Evolutionary conservation across 2,329 filamentous ascomycete genomes (phyloP).

Genomic region (Pseudogymnoascus sp.): DNA sequence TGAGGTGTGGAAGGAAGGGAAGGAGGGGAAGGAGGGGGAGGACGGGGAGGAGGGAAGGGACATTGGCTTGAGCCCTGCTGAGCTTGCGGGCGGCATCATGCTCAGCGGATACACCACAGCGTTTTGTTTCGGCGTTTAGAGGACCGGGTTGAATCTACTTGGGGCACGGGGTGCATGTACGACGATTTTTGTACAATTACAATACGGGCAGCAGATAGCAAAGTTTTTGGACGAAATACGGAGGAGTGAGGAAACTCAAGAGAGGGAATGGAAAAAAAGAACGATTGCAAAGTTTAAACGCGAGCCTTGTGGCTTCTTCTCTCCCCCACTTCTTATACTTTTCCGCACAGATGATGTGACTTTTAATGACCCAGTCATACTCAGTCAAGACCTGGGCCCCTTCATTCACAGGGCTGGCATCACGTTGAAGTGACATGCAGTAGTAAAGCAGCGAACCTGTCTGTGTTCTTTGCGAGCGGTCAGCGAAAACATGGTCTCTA

Average conservation of each 20-base stretch:
- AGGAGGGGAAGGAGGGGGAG: not conserved
- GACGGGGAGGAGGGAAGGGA: not conserved
- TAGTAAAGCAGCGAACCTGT: slow-evolving; percentile 6
- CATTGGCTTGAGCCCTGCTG: slow-evolving; percentile 5
- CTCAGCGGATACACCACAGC: slow-evolving; percentile 1
- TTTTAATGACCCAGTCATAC: not conserved
- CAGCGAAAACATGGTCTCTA: not conserved
- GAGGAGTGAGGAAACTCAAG: not conserved
- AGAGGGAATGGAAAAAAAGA: not conserved
- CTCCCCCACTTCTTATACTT: not conserved
- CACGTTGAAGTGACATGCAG: slow-evolving; percentile 7
- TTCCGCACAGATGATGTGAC: slow-evolving; percentile 5
- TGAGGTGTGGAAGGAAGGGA: not conserved
- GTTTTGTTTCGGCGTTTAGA: slow-evolving; percentile 7
- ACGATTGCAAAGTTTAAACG: slow-evolving; percentile 2
- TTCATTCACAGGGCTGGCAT: slow-evolving; percentile 7
- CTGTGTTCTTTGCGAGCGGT: slow-evolving; percentile 6
- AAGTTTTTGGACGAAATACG: not conserved
- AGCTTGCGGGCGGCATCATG: not conserved
- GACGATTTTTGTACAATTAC: slow-evolving; percentile 7
- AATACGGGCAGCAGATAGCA: slow-evolving; percentile 5
- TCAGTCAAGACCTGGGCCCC: not conserved
- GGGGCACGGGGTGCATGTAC: slow-evolving; percentile 4
- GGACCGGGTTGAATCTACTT: slow-evolving; percentile 2
- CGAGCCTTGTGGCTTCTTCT: not conserved